Base-by-base conservation (phyloP, 768 basidiomycete genomes). In the Tephrocybe sp. region DNA sequence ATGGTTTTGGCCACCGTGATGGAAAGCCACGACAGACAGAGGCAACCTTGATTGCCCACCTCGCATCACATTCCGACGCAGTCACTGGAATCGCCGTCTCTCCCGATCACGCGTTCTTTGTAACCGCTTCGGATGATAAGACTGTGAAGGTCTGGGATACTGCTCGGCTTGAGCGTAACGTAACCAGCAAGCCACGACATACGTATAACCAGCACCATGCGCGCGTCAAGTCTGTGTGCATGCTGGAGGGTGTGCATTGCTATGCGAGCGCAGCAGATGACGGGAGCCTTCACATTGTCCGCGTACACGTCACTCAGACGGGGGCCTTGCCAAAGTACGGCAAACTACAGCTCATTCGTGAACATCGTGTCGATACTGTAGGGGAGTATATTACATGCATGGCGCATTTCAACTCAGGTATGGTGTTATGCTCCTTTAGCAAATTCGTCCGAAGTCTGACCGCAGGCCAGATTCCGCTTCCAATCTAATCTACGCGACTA, bases 111-210 rank as follows among this genome's bases (percentile, higher is more conserved):
- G 70, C 85, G 63, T 99, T 97, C 74, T 97, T 99, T 56, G 84
- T 94, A 3, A 91, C 95, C 0, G 84, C 89, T 30, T 95, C 93
- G 0, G 85, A 98, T 54, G 95, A 98, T 66, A 91, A 90, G 71
- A 94, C 90, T 0, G 84, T 94, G 61, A 94, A 93, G 64, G 77
- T 90, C 34, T 97, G 93, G 93, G 88, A 92, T 56, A 88, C 93
- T 1, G 88, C 91, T 7, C 76, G 93, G n/a, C 74, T 98, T 38
- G 95, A 97, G 62, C 79, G 94, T 49, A 97, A 93, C 65, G 91
- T 97, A 15, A 91, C 94, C 18, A 87, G 88, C 63, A 91, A 91
- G 71, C 83, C 82, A 47, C 64, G 86, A 55, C 78, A 86, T 61
- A 85, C 84, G 1, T 86, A 87, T 61, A 65, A 67, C 10, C 74